phyloP scores from a whole-genome alignment of 1,139 yeast species.

The Lodderomyces elongisporus region DNA sequence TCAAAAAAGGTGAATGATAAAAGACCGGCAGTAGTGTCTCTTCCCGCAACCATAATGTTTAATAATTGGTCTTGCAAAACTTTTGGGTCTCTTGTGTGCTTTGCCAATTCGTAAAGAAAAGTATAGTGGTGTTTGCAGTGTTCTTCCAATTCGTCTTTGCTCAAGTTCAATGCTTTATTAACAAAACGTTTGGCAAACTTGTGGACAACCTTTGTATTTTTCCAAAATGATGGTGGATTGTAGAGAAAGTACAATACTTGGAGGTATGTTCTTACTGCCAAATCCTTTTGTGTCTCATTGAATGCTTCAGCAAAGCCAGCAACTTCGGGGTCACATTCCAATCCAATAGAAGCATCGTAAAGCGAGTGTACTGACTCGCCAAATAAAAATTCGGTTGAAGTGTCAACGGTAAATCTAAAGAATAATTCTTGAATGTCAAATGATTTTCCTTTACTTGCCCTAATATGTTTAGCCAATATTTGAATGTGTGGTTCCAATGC shows the following conservation, averaged over 20 bases:
- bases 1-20: slow-evolving; percentile 44
- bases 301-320: slow-evolving; percentile 22
- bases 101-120: slow-evolving; percentile 46
- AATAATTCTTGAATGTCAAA: slow-evolving; percentile 37
- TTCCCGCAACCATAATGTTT: slow-evolving; percentile 49
- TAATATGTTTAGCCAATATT: slow-evolving; percentile 28
- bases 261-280: slow-evolving; percentile 23
- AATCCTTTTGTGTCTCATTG: slow-evolving; percentile 25
- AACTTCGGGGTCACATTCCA: slow-evolving; percentile 12
- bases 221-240: slow-evolving; percentile 29
- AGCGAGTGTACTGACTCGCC: slow-evolving; percentile 47
- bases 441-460: slow-evolving; percentile 16
- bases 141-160: slow-evolving; percentile 33
- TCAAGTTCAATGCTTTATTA: slow-evolving; percentile 22
- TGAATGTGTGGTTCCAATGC: slow-evolving; percentile 44
- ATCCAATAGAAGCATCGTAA: slow-evolving; percentile 26
- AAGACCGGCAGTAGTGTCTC: slow-evolving; percentile 56
- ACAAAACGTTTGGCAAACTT: slow-evolving; percentile 33
- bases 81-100: slow-evolving; percentile 45
- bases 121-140: slow-evolving; percentile 35
- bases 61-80: slow-evolving; percentile 48
- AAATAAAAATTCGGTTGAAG: slow-evolving; percentile 55
- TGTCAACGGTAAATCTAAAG: slow-evolving; percentile 48
- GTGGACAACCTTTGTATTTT: slow-evolving; percentile 25
- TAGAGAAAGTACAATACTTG: slow-evolving; percentile 25